Percentiles rank a stretch among this genome's conserved stretches.
Conservation (phyloP, 1,139 yeast species). For the Magnusiomyces clavatus region DNA sequence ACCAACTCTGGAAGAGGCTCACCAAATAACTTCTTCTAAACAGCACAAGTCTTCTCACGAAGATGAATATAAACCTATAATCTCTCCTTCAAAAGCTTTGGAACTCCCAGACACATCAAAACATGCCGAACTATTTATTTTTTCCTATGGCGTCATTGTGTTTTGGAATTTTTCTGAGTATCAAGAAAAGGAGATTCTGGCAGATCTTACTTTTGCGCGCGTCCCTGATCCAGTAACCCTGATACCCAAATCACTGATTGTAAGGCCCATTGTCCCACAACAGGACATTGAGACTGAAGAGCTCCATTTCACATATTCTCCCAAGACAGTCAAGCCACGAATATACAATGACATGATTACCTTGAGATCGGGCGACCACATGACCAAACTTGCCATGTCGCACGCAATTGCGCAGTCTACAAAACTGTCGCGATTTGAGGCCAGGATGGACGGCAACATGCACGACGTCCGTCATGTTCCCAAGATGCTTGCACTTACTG, state of each 20-base stretch:
- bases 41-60: not conserved
- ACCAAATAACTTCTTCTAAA: not conserved
- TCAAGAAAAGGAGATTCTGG: constrained; percentile 87
- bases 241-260: constrained; percentile 36
- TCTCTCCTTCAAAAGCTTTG: not conserved
- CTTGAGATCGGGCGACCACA: constrained; percentile 80
- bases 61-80: no score
- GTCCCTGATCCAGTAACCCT: constrained; percentile 9
- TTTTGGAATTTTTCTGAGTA: constrained; percentile 94
- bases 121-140: constrained; percentile 86
- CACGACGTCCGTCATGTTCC: constrained; percentile 84
- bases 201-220: constrained; percentile 78
- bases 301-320: constrained; percentile 85
- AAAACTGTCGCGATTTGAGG: constrained; percentile 81
- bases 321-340: constrained; percentile 73
- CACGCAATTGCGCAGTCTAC: constrained; percentile 98
- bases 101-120: constrained; percentile 44
- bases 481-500: constrained; percentile 81
- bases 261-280: constrained; percentile 66
- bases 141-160: constrained; percentile 89
- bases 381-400: constrained; percentile 85
- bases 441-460: constrained; percentile 77
- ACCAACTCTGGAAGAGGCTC: no score
- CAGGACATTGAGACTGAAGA: constrained; percentile 94
- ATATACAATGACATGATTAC: constrained; percentile 94